These are phyloP conservation scores for Isatis tinctoria DNA, from an alignment of 345 rosid genomes.

Conservation along the genomic window DNA sequence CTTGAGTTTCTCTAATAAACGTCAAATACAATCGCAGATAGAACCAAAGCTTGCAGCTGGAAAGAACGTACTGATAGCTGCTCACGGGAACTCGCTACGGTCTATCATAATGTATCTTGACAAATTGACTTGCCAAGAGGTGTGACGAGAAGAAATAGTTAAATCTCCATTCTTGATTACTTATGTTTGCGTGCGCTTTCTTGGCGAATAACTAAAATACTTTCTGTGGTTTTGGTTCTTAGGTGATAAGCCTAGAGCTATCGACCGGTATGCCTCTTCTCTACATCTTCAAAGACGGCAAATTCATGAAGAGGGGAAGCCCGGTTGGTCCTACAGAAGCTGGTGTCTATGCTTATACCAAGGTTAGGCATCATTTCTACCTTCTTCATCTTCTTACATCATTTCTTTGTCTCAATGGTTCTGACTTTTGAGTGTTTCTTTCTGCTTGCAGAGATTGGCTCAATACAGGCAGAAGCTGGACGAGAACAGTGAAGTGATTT, in stretches of 20 bases:
- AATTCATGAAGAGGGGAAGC: constrained; percentile 83
- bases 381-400: background rate
- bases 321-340: constrained; percentile 85
- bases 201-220: background rate
- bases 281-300: constrained; percentile 82
- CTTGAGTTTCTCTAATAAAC: background rate
- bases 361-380: constrained; percentile 42
- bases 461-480: constrained; percentile 88
- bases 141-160: constrained; percentile 19
- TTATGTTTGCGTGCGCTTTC: background rate
- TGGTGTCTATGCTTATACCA: constrained; percentile 93
- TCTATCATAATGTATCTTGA: constrained; percentile 98
- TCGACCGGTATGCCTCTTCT: constrained; percentile 97
- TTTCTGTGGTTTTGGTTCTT: background rate
- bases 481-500: constrained; percentile 52
- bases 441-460: constrained; percentile 58
- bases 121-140: constrained; percentile 92
- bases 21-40: constrained; percentile 43
- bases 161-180: background rate
- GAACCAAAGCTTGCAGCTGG: constrained; percentile 83
- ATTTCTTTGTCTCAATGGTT: background rate
- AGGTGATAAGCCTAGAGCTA: constrained; percentile 75
- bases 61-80: constrained; percentile 86
- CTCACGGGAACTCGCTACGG: constrained; percentile 91
- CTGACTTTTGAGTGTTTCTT: background rate